phyloP scores from a whole-genome alignment of 2,329 filamentous ascomycete genomes.

The Pestalotiopsis sp. region DNA sequence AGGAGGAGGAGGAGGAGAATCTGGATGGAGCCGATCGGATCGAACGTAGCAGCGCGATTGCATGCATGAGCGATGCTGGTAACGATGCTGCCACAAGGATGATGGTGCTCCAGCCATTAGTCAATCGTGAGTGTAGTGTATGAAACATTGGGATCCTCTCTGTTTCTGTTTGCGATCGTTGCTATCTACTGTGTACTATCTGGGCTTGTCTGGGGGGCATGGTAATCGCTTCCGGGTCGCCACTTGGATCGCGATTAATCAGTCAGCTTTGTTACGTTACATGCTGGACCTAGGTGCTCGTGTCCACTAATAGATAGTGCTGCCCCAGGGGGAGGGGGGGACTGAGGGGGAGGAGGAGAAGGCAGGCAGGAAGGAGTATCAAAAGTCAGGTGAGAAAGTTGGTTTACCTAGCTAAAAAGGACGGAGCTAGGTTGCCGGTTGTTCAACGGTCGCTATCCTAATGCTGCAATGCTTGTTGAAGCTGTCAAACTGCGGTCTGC shows the following conservation, averaged over 20 bases:
- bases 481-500: too few relatives aligned
- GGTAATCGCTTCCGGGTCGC: too few relatives aligned
- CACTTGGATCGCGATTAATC: neutral
- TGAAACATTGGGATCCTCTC: too few relatives aligned
- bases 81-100: neutral
- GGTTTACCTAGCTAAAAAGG: neutral
- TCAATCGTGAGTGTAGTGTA: too few relatives aligned
- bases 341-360: neutral
- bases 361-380: neutral
- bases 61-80: neutral
- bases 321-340: neutral
- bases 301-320: neutral
- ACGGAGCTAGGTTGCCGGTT: neutral
- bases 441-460: neutral
- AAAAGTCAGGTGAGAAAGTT: neutral
- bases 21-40: neutral
- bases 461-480: neutral
- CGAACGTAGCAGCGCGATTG: neutral
- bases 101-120: too few relatives aligned
- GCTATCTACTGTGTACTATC: too few relatives aligned
- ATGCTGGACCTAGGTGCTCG: neutral
- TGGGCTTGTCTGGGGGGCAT: too few relatives aligned
- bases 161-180: neutral
- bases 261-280: conserved; percentile 6
- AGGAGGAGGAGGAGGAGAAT: neutral